Percentiles rank a stretch among this genome's conserved stretches.
Conservation (phyloP, 805 yeast species). For the Hanseniaspora pseudoguilliermondii region DNA sequence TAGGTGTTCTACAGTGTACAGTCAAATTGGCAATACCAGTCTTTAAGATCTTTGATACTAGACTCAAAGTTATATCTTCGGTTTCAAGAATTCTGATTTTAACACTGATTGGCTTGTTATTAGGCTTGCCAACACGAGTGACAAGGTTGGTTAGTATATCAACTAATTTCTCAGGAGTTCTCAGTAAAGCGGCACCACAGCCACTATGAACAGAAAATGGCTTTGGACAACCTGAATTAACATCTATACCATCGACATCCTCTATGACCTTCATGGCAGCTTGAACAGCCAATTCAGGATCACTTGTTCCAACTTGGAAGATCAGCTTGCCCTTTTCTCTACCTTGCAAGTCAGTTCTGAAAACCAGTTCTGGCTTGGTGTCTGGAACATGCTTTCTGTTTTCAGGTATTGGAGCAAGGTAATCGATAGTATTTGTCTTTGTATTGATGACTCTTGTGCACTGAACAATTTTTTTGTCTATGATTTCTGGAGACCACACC, state of each 20-base stretch:
- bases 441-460: constrained; percentile 55
- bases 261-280: constrained; percentile 71
- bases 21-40: constrained; percentile 85
- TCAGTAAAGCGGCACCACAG: constrained; percentile 89
- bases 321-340: constrained; percentile 56
- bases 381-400: constrained; percentile 32
- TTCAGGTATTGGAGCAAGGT: constrained; percentile 28
- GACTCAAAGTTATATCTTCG: constrained; percentile 43
- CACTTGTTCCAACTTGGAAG: constrained; percentile 83
- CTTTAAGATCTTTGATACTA: constrained; percentile 44
- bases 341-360: constrained; percentile 51
- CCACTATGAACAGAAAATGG: constrained; percentile 90
- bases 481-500: constrained; percentile 92
- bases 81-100: constrained; percentile 71
- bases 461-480: constrained; percentile 68
- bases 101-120: constrained; percentile 71
- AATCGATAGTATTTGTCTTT: constrained; percentile 49
- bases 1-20: constrained; percentile 79
- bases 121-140: constrained; percentile 64
- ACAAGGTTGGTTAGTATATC: constrained; percentile 59
- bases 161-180: constrained; percentile 68
- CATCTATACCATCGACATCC: constrained; percentile 87
- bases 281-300: constrained; percentile 70
- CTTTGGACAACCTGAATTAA: constrained; percentile 95
- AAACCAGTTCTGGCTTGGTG: constrained; percentile 45